Evolutionary conservation across 768 basidiomycete species (phyloP), one percentile per base, ranked within the genome.

Genomic region (Boletus rufocinnamomeus): DNA sequence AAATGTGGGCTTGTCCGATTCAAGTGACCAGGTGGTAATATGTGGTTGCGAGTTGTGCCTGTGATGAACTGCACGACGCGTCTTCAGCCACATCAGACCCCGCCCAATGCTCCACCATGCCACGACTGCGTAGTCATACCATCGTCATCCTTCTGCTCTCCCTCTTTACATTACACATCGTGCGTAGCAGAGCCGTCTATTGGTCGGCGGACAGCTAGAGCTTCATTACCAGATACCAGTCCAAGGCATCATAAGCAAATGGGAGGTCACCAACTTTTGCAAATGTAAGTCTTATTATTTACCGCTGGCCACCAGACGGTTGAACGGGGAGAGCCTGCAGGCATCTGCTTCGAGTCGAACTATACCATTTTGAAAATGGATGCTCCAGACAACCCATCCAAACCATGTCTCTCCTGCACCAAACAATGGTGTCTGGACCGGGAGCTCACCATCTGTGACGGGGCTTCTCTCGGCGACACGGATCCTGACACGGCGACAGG

Each of bases 371-470:
- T 95, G 57, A 89, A 83, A 50, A 79, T 97, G 64, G 84, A 86
- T 61, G 82, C 84, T 38, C 90, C 93, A 32, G 87, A 93, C 69
- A 88, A 90, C 66, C 90, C 92, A 2, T 84, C 85, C 19, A 93
- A 96, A 72, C 94, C 95, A 10, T 97, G 95, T 72, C 80, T 94
- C 27, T 90, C 92, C 6, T 97, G 95, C 72, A 96, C 93, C 11
- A 93, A 94, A 69, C 90, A 94, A 69, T 97, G 95, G 91, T 97
- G 95, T 75, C 78, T 95, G 55, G 91, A 96, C 69, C 95, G 93
- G 74, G 92, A 94, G 68, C 79, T 97, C 38, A 77, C 82, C 17
- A 95, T 93, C 45, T 96, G 92, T 71, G 81, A 82, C 11, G 88
- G 88, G 28, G 92, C 92, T 48, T 81, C 83, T 50, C 75, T 95